Evolutionary conservation across 108 stramenopile genomes (phyloP).

Genomic region (Skeletonema marinoi): DNA sequence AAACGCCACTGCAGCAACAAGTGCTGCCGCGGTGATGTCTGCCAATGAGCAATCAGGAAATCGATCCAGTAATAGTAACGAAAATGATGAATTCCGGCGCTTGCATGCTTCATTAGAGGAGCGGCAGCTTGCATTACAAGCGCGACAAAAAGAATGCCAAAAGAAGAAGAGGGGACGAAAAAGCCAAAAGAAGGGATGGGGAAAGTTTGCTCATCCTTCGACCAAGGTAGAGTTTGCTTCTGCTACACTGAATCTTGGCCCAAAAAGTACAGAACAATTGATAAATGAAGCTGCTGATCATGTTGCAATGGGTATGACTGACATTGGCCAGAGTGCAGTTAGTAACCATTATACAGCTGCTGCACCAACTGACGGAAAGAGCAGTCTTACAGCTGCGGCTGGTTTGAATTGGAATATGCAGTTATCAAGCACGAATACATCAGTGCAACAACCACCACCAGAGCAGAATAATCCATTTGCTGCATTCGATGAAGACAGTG

Average conservation of each 20-base stretch:
- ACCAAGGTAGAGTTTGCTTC: slow-evolving; percentile 11
- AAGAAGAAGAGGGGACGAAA: slow-evolving; percentile 20
- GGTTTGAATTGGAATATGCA: slow-evolving; percentile 26
- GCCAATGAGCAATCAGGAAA: background rate
- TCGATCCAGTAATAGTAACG: background rate
- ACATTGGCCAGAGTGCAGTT: slow-evolving; percentile 31
- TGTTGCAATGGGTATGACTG: slow-evolving; percentile 37
- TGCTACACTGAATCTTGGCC: slow-evolving; percentile 35
- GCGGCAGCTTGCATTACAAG: slow-evolving; percentile 33
- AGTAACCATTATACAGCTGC: background rate
- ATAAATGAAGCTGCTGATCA: slow-evolving; percentile 44
- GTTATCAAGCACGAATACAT: background rate
- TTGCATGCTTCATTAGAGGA: slow-evolving; percentile 46
- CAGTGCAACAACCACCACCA: slow-evolving; percentile 1
- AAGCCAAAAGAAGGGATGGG: slow-evolving; percentile 34
- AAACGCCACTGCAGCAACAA: background rate
- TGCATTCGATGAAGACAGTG: slow-evolving; percentile 38
- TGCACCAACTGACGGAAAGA: slow-evolving; percentile 4
- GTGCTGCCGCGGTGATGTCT: background rate
- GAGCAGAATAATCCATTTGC: slow-evolving; percentile 42
- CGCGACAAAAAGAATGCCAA: slow-evolving; percentile 30
- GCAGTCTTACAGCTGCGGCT: slow-evolving; percentile 38
- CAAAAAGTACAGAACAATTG: slow-evolving; percentile 44
- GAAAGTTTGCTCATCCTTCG: slow-evolving; percentile 11
- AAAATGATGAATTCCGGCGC: slow-evolving; percentile 43